phyloP scores from a whole-genome alignment of 768 basidiomycete genomes.

The Suillus tomentosus region DNA sequence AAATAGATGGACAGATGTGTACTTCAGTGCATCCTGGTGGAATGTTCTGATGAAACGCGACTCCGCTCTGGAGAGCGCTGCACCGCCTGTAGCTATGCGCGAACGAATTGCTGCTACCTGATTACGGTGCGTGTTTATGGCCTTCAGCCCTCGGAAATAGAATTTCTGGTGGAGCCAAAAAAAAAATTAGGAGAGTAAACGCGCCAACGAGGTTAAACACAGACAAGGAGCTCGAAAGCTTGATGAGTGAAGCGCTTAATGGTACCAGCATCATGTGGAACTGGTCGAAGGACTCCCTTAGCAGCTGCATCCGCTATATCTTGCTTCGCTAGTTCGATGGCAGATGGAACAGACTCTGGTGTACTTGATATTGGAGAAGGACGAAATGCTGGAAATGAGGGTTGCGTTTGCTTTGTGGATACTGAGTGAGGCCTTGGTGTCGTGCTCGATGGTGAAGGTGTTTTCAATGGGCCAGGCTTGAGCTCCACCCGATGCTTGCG shows the following conservation, averaged over 20 bases:
- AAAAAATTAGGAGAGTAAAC: not conserved
- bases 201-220: constrained; percentile 17
- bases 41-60: constrained; percentile 67
- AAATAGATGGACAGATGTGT: constrained; percentile 19
- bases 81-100: constrained; percentile 61
- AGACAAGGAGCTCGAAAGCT: constrained; percentile 47
- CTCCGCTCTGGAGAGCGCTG: constrained; percentile 67
- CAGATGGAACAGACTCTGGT: constrained; percentile 22
- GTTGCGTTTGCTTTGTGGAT: constrained; percentile 27
- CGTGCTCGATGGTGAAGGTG: constrained; percentile 27
- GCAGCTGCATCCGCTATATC: constrained; percentile 67
- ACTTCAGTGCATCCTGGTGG: constrained; percentile 73
- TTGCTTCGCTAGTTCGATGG: constrained; percentile 56
- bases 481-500: constrained; percentile 55
- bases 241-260: constrained; percentile 53
- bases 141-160: constrained; percentile 75
- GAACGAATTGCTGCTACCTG: constrained; percentile 54
- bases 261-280: constrained; percentile 62
- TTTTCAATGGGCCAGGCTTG: constrained; percentile 63
- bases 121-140: constrained; percentile 63
- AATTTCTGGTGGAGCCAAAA: constrained; percentile 61
- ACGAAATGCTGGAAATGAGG: constrained; percentile 28
- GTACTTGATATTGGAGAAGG: constrained; percentile 20
- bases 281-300: constrained; percentile 69
- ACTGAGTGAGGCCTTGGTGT: constrained; percentile 24